phyloP scores from a whole-genome alignment of 805 yeast genomes.

The Kodamaea lidongshanica region DNA sequence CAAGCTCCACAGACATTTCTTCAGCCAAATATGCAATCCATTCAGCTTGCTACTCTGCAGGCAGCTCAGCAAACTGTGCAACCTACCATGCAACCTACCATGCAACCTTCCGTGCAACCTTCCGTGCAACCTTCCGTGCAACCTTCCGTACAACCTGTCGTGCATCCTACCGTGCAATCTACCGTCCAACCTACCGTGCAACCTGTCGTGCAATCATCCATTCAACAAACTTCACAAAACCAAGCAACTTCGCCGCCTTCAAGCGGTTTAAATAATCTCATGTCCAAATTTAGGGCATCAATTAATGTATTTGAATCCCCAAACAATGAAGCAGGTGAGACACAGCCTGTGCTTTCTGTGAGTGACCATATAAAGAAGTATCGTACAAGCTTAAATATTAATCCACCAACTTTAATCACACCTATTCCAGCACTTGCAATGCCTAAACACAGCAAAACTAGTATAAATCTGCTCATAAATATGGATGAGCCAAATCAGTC shows the following conservation, averaged over 20 bases:
- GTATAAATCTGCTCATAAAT: conserved; percentile 37
- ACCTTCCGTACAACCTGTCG: too few relatives aligned
- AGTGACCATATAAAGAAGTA: conserved; percentile 26
- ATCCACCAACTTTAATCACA: conserved; percentile 1
- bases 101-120: too few relatives aligned
- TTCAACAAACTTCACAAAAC: conserved; percentile 1
- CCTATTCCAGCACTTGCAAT: conserved; percentile 5
- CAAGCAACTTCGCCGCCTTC: conserved; percentile 7
- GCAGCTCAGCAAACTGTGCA: too few relatives aligned
- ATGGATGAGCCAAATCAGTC: conserved; percentile 23
- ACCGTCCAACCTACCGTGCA: too few relatives aligned
- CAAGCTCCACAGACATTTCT: too few relatives aligned
- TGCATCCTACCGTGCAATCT: too few relatives aligned
- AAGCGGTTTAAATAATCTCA: conserved; percentile 14
- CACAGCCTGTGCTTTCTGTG: conserved; percentile 7
- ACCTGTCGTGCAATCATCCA: too few relatives aligned
- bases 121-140: too few relatives aligned
- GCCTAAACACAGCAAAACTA: conserved; percentile 22
- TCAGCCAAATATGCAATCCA: too few relatives aligned
- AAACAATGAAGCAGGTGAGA: background rate
- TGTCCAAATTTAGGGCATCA: conserved; percentile 29
- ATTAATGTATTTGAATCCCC: conserved; percentile 15
- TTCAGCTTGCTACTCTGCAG: too few relatives aligned
- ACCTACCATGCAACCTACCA: too few relatives aligned
- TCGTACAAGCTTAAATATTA: conserved; percentile 25